These are phyloP conservation scores for Pyrenopolyporus hunteri DNA, from an alignment of 495 filamentous ascomycete species.

Conservation along the genomic window DNA sequence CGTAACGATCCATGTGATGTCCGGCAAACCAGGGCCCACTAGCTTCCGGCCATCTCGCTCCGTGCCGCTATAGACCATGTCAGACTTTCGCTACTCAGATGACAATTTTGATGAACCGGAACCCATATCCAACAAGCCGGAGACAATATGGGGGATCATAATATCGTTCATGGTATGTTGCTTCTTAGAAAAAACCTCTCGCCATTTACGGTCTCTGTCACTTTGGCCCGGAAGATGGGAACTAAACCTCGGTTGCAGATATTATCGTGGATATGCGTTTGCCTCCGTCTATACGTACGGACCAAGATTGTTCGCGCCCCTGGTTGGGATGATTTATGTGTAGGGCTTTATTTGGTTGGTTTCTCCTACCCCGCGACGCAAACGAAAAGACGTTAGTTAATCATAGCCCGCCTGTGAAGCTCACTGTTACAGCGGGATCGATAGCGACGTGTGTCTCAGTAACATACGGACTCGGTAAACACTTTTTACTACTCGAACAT, in stretches of 20 bases:
- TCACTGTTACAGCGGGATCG: slow-evolving; percentile 34
- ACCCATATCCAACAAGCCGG: slow-evolving; percentile 32
- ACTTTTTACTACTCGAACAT: slow-evolving; percentile 26
- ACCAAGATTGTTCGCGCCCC: slow-evolving; percentile 31
- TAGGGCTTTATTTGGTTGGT: slow-evolving; percentile 41
- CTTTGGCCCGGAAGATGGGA: background rate
- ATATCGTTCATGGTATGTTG: slow-evolving; percentile 39
- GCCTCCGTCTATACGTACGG: slow-evolving; percentile 39
- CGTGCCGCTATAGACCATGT: slow-evolving; percentile 17
- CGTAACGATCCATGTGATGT: slow-evolving; percentile 10
- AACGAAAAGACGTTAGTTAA: background rate
- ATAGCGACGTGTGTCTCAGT: slow-evolving; percentile 31
- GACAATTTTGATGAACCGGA: slow-evolving; percentile 39
- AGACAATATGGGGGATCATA: slow-evolving; percentile 35
- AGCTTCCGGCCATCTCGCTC: background rate
- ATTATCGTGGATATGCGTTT: slow-evolving; percentile 41
- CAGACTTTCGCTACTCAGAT: slow-evolving; percentile 26
- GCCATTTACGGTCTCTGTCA: background rate
- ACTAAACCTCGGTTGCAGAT: slow-evolving; percentile 19
- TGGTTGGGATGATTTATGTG: slow-evolving; percentile 47
- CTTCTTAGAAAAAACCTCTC: background rate
- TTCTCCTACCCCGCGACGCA: background rate
- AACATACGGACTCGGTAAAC: slow-evolving; percentile 37
- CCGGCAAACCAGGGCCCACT: background rate
- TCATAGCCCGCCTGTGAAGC: slow-evolving; percentile 2